These are phyloP conservation scores for Tubosaeta sp. DNA, from an alignment of 768 basidiomycete species.

Conservation along the genomic window DNA sequence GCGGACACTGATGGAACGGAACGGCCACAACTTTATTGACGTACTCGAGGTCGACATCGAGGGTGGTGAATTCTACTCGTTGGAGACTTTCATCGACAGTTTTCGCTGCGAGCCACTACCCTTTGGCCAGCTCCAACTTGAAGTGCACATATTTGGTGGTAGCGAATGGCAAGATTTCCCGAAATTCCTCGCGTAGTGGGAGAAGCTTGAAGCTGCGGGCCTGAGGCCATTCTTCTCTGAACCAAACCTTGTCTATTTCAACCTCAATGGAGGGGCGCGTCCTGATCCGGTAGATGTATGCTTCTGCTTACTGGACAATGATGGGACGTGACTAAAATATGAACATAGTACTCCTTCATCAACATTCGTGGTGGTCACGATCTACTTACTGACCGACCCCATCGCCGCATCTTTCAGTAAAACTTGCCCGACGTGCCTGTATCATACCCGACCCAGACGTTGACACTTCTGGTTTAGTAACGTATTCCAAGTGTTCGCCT, in stretches of 20 bases:
- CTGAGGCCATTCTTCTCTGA: constrained; percentile 72
- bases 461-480: background rate
- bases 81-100: constrained; percentile 47
- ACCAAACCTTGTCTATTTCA: constrained; percentile 45
- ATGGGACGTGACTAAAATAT: background rate
- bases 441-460: constrained; percentile 8
- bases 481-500: background rate
- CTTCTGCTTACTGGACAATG: background rate
- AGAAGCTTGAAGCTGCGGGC: constrained; percentile 62
- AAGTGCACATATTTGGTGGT: constrained; percentile 52
- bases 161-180: constrained; percentile 51
- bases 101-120: constrained; percentile 47
- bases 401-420: constrained; percentile 9
- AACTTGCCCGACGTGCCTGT: background rate
- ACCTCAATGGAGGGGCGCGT: constrained; percentile 34
- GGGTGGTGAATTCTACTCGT: constrained; percentile 59
- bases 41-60: constrained; percentile 73
- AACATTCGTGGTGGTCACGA: constrained; percentile 45
- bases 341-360: constrained; percentile 45
- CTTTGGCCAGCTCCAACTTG: constrained; percentile 68
- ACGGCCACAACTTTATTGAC: constrained; percentile 67
- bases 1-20: constrained; percentile 56
- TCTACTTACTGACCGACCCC: constrained; percentile 25
- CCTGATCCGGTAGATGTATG: constrained; percentile 41
- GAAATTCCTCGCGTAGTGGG: constrained; percentile 63